Percentiles rank a stretch among this genome's conserved stretches.
These are phyloP conservation scores for Telfairia occidentalis DNA, from an alignment of 331 rosid genomes.

Conservation along the genomic window DNA sequence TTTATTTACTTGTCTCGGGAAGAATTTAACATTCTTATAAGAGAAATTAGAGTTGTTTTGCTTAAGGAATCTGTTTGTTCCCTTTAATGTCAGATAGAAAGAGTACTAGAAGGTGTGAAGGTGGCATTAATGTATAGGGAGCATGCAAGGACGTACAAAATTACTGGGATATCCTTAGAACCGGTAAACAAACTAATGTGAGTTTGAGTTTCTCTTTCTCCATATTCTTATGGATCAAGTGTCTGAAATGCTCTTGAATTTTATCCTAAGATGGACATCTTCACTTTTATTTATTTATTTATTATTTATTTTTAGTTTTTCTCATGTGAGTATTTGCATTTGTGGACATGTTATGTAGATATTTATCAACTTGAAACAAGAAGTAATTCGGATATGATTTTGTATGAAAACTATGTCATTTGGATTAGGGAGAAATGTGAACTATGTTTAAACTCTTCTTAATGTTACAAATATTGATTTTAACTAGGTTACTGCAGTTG, in stretches of 20 bases:
- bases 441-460: not conserved
- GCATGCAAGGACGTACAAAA: conserved; percentile 15
- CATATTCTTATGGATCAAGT: not conserved
- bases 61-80: not conserved
- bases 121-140: conserved; percentile 17
- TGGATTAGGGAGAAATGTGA: not conserved
- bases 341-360: not conserved
- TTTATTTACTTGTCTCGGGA: not conserved
- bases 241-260: not conserved
- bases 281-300: too few species aligned
- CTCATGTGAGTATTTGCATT: not conserved
- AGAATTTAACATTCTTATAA: not conserved
- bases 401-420: not conserved
- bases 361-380: not conserved
- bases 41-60: not conserved
- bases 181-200: conserved; percentile 37
- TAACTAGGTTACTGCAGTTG: not conserved
- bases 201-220: conserved; percentile 4
- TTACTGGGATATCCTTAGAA: conserved; percentile 35
- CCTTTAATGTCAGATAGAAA: conserved; percentile 32
- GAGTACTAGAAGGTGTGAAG: conserved; percentile 34
- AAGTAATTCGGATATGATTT: not conserved
- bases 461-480: not conserved
- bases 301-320: not conserved
- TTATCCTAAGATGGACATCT: not conserved